A percentile compares a stretch with the other conserved stretches of the same genome.
phyloP scores from a whole-genome alignment of 2,329 filamentous ascomycete genomes.

The Exophiala xenobiotica region DNA sequence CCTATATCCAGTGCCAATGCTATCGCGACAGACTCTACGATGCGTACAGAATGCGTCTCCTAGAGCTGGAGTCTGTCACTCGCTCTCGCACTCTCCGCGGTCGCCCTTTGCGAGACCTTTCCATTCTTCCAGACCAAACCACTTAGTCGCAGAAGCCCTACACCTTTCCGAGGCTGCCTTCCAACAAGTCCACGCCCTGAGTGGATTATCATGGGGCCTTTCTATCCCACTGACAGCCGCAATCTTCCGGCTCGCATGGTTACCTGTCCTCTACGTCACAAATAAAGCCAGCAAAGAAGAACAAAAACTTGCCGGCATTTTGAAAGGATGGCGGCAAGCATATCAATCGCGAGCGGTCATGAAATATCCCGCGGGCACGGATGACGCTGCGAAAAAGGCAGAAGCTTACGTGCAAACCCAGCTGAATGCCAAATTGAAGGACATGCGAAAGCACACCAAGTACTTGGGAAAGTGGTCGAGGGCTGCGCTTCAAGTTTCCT shows the following conservation, averaged over 20 bases:
- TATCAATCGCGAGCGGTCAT: slow-evolving; percentile 26
- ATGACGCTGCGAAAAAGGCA: slow-evolving; percentile 11
- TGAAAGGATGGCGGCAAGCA: slow-evolving; percentile 38
- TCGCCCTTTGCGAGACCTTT: slow-evolving; percentile 36
- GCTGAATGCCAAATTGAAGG: slow-evolving; percentile 14
- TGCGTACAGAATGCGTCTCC: background rate
- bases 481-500: slow-evolving; percentile 15
- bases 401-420: slow-evolving; percentile 20
- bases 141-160: slow-evolving; percentile 22
- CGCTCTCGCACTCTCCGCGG: background rate
- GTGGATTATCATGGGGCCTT: slow-evolving; percentile 54
- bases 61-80: background rate
- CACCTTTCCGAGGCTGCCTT: slow-evolving; percentile 19
- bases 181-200: slow-evolving; percentile 48
- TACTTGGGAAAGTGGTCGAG: slow-evolving; percentile 3
- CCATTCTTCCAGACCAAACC: slow-evolving; percentile 48
- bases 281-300: slow-evolving; percentile 41
- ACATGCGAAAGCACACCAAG: slow-evolving; percentile 29
- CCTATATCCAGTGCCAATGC: background rate
- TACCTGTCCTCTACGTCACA: slow-evolving; percentile 49
- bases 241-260: slow-evolving; percentile 49
- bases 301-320: slow-evolving; percentile 43
- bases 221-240: slow-evolving; percentile 57
- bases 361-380: slow-evolving; percentile 10
- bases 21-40: background rate